Evolutionary conservation across 1,284 basidiomycete species (phyloP).

Genomic region (Ustilago tritici): DNA sequence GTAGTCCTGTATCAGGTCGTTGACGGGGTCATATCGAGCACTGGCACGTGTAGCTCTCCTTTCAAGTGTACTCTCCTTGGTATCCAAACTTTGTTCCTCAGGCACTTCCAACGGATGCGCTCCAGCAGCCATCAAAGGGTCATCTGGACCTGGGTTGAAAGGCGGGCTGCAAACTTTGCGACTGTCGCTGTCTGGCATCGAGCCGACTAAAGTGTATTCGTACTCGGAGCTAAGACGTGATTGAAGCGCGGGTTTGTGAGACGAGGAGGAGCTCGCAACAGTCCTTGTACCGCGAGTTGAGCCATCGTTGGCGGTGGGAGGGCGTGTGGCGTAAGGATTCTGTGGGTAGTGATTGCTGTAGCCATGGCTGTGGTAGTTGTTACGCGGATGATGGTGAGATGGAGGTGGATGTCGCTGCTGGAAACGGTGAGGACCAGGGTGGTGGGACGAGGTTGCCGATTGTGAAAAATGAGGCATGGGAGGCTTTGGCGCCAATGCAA

Average conservation of each 20-base stretch:
- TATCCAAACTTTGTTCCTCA: constrained; percentile 15
- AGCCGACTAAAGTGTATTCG: constrained; percentile 41
- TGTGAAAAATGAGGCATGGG: constrained; percentile 18
- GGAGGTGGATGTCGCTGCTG: constrained; percentile 14
- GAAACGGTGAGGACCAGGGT: constrained; percentile 13
- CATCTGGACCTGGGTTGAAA: constrained; percentile 9
- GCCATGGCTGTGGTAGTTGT: constrained; percentile 5
- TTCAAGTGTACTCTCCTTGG: constrained; percentile 11
- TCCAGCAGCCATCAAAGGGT: constrained; percentile 5
- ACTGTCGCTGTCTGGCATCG: constrained; percentile 20
- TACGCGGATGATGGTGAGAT: constrained; percentile 10
- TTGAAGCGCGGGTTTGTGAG: constrained; percentile 24
- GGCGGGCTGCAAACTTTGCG: constrained; percentile 37
- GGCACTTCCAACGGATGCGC: constrained; percentile 23
- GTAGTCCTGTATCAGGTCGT: constrained; percentile 56
- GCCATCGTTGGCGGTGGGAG: constrained; percentile 19
- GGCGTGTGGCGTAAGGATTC: constrained; percentile 1
- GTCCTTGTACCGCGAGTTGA: constrained; percentile 32
- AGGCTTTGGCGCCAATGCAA: constrained; percentile 45
- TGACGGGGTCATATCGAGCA: constrained; percentile 53
- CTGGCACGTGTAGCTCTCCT: constrained; percentile 40
- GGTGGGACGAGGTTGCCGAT: constrained; percentile 15
- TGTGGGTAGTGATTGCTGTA: constrained; percentile 12
- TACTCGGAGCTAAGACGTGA: constrained; percentile 38
- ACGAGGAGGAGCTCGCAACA: constrained; percentile 36